Base-by-base conservation (phyloP, 371 early-diverging fungal species). In the Coemansia sp. region DNA sequence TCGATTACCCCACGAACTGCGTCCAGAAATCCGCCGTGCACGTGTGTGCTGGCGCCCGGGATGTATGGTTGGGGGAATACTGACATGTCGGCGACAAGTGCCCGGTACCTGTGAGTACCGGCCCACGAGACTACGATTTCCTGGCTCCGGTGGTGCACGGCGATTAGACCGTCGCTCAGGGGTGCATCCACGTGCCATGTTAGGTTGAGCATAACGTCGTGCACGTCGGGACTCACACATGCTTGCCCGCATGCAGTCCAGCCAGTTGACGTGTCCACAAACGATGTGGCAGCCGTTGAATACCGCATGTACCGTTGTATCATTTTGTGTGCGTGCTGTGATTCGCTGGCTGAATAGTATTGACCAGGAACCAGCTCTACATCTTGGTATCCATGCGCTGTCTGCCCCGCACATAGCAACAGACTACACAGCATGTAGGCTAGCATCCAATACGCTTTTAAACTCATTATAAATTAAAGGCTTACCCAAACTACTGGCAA, bases 301-400 rank as follows among this genome's bases (percentile, higher is more conserved):
- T 70, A 74, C 36, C 75, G 75, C 75, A 74, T 74, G 64, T 74
- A 74, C 26, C 70, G 70, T 48, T 64, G 70, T 39, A 74, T 56
- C 17, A 70, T 15, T 4, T 26, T 41, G 36, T 74, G 75, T 21
- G 69, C 63, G 17, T 40, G 57, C 26, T 36, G 36, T 23, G 65
- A 28, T 21, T 74, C 61, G 44, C 21, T 48, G 3, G 75, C 75
- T 13, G 52, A 15, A 49, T 74, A 74, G 24, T 52, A 51, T 4
- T 29, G 61, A 1, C 75, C 75, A 8, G 75, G 71, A 13, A 55
- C 52, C 40, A 74, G 52, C 17, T 55, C 28, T 1, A 65, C 46
- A 28, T 70, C 64, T 9, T 44, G 54, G 57, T 70, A 70, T 3
- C 62, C 73, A 21, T 21, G 7, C n/a, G 13, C 28, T 13, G 1